Base-by-base conservation (phyloP, 805 yeast species). In the Myxozyma geophila region DNA sequence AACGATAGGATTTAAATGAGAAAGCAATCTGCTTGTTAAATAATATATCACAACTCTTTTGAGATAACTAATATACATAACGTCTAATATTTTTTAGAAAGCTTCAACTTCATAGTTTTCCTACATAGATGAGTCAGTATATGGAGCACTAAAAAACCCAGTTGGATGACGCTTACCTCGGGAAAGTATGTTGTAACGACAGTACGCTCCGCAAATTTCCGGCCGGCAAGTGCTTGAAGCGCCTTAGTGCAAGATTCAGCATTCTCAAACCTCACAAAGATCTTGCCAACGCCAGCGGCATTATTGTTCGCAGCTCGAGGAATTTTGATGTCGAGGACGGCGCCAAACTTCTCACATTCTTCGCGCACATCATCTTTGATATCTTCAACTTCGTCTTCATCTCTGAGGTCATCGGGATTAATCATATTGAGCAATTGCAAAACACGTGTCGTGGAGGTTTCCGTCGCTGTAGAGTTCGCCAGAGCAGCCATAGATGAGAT, bases 351-450 rank as follows among this genome's bases (percentile, higher is more conserved):
- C n/a, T 74, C 70, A 48, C 85, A 83, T 67, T 85, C 85, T 9
- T 74, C 71, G 21, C 70, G 43, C 23, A 92, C 80, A 43, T 89
- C 88, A 5, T 80, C 78, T 50, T 79, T 73, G 19, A 88, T 77
- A 53, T 83, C 84, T 28, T 80, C 75, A 67, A 78, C 84, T 37
- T 78, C 81, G 0, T 73, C 73, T 33, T 80, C 83, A 49, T 84
- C 84, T 21, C 80, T 74, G 59, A 90, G 75, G 66, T 89, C 96
- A 41, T 85, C 84, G 0, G 87, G 82, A 1, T 87, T 82, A 1
- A 90, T 80, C 52, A 85, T 77, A 71, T 92, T 92, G 43, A 89
- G 73, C 3, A 92, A 75, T 60, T 88, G 85, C 7, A 92, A 72
- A 0, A 89, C 90, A 15, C 73, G 80, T 0, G 86, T 55, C 17